A percentile compares a stretch with the other conserved stretches of the same genome.
phyloP scores from a whole-genome alignment of 176 grass and related monocot genomes.

The Musa troglodytarum region DNA sequence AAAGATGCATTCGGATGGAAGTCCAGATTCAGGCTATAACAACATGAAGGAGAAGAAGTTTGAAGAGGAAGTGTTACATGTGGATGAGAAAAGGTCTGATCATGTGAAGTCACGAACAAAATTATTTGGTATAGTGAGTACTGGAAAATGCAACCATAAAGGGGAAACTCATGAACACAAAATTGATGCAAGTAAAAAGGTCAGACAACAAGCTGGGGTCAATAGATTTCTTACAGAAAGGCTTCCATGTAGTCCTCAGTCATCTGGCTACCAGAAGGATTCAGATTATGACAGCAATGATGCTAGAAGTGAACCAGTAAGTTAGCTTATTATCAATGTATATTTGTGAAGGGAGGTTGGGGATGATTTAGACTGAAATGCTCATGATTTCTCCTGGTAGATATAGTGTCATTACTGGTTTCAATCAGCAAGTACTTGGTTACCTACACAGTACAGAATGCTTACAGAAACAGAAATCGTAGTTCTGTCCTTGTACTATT shows the following conservation, averaged over 20 bases:
- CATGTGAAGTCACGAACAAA: conserved; percentile 25
- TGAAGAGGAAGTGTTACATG: conserved; percentile 34
- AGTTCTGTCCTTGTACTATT: too few species aligned
- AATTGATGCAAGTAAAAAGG: conserved; percentile 21
- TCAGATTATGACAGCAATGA: conserved; percentile 70
- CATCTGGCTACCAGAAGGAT: conserved; percentile 42
- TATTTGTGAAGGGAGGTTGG: too few species aligned
- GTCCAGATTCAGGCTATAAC: conserved; percentile 39
- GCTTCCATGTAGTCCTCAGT: conserved; percentile 45
- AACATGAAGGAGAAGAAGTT: conserved; percentile 36
- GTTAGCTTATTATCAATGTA: background rate
- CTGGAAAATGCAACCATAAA: conserved; percentile 9
- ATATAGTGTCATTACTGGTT: too few species aligned
- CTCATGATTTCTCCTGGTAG: background rate
- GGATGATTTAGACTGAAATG: background rate
- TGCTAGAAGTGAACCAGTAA: conserved; percentile 55
- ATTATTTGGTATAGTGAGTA: conserved; percentile 19
- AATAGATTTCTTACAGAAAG: conserved; percentile 29
- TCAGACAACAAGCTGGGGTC: conserved; percentile 10
- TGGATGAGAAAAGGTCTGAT: conserved; percentile 23
- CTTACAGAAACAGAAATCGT: too few species aligned
- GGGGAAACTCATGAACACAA: conserved; percentile 5
- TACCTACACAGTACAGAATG: too few species aligned
- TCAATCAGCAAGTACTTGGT: too few species aligned
- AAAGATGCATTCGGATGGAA: conserved; percentile 38